A percentile compares a stretch with the other conserved stretches of the same genome.
phyloP scores from a whole-genome alignment of 192 early-diverging fungal genomes.

The Kappamyces sp. region DNA sequence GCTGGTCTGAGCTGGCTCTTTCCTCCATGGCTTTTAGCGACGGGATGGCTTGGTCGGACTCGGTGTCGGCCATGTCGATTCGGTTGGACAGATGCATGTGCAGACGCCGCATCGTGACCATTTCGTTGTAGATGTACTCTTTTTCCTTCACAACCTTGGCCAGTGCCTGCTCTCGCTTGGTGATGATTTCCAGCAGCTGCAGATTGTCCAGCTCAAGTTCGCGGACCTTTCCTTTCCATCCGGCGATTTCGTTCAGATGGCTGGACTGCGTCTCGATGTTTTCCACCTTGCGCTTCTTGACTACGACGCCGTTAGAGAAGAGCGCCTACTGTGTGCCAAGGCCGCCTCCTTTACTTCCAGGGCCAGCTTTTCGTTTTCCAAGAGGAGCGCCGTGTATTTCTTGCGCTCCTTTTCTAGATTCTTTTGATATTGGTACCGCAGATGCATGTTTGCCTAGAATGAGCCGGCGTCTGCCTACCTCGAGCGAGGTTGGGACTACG shows the following conservation, averaged over 20 bases:
- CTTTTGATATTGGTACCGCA: slow-evolving; percentile 16
- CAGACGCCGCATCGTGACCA: slow-evolving; percentile 16
- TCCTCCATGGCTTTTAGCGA: not conserved
- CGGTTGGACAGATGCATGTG: slow-evolving; percentile 20
- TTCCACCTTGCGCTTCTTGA: slow-evolving; percentile 3
- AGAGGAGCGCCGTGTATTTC: slow-evolving; percentile 5
- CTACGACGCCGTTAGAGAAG: slow-evolving; percentile 1
- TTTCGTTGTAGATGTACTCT: slow-evolving; percentile 14
- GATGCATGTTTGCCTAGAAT: slow-evolving; percentile 15
- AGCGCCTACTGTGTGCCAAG: slow-evolving; percentile 3
- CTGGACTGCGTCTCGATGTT: slow-evolving; percentile 5
- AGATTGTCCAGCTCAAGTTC: slow-evolving; percentile 11
- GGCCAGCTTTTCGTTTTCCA: slow-evolving; percentile 9
- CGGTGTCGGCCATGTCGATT: slow-evolving; percentile 1
- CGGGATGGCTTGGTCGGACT: not conserved
- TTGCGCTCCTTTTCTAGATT: slow-evolving; percentile 14
- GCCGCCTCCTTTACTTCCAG: slow-evolving; percentile 6
- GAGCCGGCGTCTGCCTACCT: not conserved
- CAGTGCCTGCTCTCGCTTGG: not conserved
- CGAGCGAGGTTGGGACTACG: slow-evolving; percentile 14
- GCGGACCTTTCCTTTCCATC: not conserved
- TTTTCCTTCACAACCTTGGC: slow-evolving; percentile 13
- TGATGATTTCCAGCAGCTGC: not conserved
- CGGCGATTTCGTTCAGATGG: slow-evolving; percentile 10
- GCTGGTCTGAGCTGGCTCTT: not conserved